Evolutionary conservation across 768 basidiomycete species (phyloP), one percentile per base, ranked within the genome.

Genomic region (Gyrodon lividus): DNA sequence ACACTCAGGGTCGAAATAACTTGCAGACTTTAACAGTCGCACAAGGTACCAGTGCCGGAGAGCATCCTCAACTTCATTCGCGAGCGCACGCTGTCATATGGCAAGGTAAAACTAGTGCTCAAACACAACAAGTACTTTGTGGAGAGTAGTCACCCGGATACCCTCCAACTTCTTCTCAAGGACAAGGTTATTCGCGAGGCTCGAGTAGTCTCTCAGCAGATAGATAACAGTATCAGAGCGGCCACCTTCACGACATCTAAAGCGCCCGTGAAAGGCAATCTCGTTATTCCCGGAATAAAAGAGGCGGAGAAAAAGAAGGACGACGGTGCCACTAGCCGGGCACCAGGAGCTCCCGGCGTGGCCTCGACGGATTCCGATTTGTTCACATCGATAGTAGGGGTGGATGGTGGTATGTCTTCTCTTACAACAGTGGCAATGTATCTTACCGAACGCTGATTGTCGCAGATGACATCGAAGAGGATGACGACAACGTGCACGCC

Each of bases 71-170:
- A 80, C 10, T 91, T 94, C 64, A 98, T 99, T 60, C 86, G 90
- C 60, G 88, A 92, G 55, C 89, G 95, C 57, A 99, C 97, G 0
- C 71, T 93, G 50, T 97, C 95, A 46, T 98, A 98, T 61, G 97
- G 97, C 46, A 99, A 99, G 74, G 92, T 98, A 68, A 96, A 98
- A 65, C 84, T 99, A 43, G 97, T 99, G 6, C 75, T 99, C 59
- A 98, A 99, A 68, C 89, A 98, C 68, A 98, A 98, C 78, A 91
- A 88, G 61, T 98, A 98, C 70, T 98, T 82, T 61, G 92, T 99
- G 61, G 97, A 99, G 69, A 96, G 93, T 24, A 89, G 84, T 58
- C 92, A 97, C 62, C 94, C 95, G 2, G 95, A 98, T 49, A 93
- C 92, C 10, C 77, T 98, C 23, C 89, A 97, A 61, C 74, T 84